Evolutionary conservation across 345 rosid species (phyloP), one percentile per base, ranked within the genome.

Genomic region (Stellera chamaejasme): DNA sequence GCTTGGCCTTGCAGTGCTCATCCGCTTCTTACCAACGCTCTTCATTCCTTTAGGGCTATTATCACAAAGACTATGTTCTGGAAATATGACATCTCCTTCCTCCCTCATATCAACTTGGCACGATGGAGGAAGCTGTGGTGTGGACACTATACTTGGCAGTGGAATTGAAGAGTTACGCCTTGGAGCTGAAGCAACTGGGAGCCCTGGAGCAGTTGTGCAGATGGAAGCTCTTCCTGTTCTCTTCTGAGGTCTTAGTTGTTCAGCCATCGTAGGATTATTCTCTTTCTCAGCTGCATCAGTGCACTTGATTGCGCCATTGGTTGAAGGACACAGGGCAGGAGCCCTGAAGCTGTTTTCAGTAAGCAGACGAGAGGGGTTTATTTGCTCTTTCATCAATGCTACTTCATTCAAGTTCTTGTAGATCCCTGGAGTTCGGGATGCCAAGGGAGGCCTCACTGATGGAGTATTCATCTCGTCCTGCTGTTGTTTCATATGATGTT

Each of bases 101-200:
- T 81, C 85, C 44, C 69, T 63, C 45, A 46, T 69, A 27, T 58
- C 62, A 0, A 45, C 59, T 54, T 63, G 66, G 54, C 63, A 67
- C 44, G 69, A 59, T 58, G 67, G 68, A 50, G 72, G 63, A 2
- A 61, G 47, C 47, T 53, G 72, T 10, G 62, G 48, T 66, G 76
- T 58, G 62, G 43, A 61, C 13, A 75, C 73, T 25, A 50, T 52
- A 48, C 55, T 69, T 13, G 89, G 81, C 59, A 78, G 65, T 26
- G 96, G 98, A 32, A 84, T 82, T 55, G 88, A 65, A 36, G 98
- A 82, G 72, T 77, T 82, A 56, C 96, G 76, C 72, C 99, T 75
- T 11, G 93, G 82, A 55, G 77, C 87, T 59, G 80, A 68, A 53
- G 65, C 55, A 43, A 70, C 25, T 61, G 74, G 81, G 27, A 75